Conservation (phyloP, 2,329 filamentous ascomycete species). For the Pseudogymnoascus sp. region DNA sequence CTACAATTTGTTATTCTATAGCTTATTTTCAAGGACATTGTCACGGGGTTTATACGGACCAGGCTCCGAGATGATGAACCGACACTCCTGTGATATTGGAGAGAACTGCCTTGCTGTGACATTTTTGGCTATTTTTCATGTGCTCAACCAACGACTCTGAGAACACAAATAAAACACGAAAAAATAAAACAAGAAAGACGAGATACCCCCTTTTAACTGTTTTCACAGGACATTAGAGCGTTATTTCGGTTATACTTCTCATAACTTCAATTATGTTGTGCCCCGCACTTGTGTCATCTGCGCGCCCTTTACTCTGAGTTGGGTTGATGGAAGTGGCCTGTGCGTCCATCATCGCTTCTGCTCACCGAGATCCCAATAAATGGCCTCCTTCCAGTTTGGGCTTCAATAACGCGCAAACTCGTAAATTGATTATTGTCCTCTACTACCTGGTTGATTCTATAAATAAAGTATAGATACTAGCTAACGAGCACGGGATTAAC, state of each 20-base stretch:
- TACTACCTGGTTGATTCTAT: neutral
- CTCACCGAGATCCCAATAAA: neutral
- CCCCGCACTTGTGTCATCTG: neutral
- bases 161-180: neutral
- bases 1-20: neutral
- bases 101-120: slow-evolving; percentile 11
- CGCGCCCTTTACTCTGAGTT: neutral
- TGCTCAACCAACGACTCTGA: neutral
- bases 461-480: neutral
- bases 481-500: too few relatives aligned
- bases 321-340: neutral
- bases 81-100: slow-evolving; percentile 11
- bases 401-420: neutral
- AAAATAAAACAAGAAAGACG: neutral
- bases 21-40: neutral
- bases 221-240: neutral
- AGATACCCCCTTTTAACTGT: neutral
- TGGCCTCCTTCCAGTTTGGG: neutral
- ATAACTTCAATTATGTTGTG: neutral
- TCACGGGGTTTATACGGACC: neutral
- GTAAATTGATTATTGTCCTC: neutral
- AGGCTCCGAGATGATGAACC: slow-evolving; percentile 7
- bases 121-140: neutral
- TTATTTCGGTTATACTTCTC: neutral
- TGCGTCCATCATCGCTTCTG: neutral